Base-by-base conservation (phyloP, 768 basidiomycete genomes). In the Mrakia blollopis region DNA sequence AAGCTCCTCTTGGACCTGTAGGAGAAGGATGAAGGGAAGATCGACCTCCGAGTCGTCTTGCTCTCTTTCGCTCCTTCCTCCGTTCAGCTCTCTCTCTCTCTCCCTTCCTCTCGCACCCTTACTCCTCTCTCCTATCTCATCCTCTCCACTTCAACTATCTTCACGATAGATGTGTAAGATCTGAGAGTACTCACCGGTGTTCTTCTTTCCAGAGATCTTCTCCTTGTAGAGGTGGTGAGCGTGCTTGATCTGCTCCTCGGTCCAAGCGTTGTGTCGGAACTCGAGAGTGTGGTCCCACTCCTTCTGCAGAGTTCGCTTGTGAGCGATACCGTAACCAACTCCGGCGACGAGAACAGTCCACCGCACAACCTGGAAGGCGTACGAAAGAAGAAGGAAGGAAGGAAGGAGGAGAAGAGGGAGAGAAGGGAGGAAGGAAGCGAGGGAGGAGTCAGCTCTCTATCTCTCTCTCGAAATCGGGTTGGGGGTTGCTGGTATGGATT, bases 261-360 rank as follows among this genome's bases (percentile, higher is more conserved):
- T 86, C 80, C 88, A 88, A 81, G 92, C 90, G 62, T 89, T 85
- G 73, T 90, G 91, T 82, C 89, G 88, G 79, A 90, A 87, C 78
- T 89, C 87, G 84, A 91, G 92, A 80, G 91, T 88, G 78, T 88
- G 85, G 84, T 96, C 89, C 83, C 92, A 89, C 73, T 88, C 86
- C 79, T 89, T 87, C 86, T 96, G 94, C 80, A 99, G 85, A 81
- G 94, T 91, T 82, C 91, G 89, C 82, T 92, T 91, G 87, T 98
- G 95, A 82, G 89, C 89, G 84, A 95, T 90, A 83, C 96, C 96
- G 84, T 98, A 98, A 83, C 89, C 85, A 80, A 96, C 88, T 82
- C 96, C 96, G 61, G 89, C 87, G 79, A 91, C 85, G 80, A 99
- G 89, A 71, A 95, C 94, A 28, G 93, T 90, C 85, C 96, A 98